A percentile compares a stretch with the other conserved stretches of the same genome.
These are phyloP conservation scores for Salix dunnii DNA, from an alignment of 345 rosid genomes.

Conservation along the genomic window DNA sequence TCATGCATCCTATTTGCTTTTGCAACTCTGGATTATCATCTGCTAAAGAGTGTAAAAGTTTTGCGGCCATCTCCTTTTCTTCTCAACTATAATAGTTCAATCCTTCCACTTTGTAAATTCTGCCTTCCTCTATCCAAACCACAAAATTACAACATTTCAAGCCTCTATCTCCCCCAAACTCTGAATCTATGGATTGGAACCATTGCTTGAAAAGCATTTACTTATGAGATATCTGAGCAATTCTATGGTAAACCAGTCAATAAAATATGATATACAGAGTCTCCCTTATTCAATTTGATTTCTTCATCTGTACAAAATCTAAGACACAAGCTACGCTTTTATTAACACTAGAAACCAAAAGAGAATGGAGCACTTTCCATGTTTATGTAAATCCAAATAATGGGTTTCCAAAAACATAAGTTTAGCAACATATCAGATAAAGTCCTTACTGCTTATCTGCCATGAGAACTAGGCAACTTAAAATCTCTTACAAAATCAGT, in stretches of 20 bases:
- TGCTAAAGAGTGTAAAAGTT: conserved; percentile 83
- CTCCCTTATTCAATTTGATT: not conserved
- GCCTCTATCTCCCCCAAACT: conserved; percentile 3
- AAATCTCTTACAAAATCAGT: conserved; percentile 13
- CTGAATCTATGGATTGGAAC: conserved; percentile 13
- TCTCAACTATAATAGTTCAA: conserved; percentile 1
- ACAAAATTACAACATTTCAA: not conserved
- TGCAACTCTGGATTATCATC: conserved; percentile 91
- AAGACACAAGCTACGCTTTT: conserved; percentile 21
- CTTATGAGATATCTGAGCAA: conserved; percentile 18
- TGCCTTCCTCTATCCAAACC: conserved; percentile 7
- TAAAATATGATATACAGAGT: conserved; percentile 7
- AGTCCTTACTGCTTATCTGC: conserved; percentile 4
- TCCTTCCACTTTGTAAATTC: not conserved
- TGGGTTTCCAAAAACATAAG: conserved; percentile 34
- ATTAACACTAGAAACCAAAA: conserved; percentile 28
- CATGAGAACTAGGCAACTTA: not conserved
- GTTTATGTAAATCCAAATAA: conserved; percentile 26
- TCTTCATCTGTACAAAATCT: conserved; percentile 16
- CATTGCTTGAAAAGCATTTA: not conserved
- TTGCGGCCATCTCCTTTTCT: conserved; percentile 69
- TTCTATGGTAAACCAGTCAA: conserved; percentile 13
- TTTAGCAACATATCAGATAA: conserved; percentile 19
- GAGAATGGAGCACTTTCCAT: conserved; percentile 46
- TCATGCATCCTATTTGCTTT: conserved; percentile 97